phyloP scores from a whole-genome alignment of 139 green algal genomes.

The Trebouxia sp. region DNA sequence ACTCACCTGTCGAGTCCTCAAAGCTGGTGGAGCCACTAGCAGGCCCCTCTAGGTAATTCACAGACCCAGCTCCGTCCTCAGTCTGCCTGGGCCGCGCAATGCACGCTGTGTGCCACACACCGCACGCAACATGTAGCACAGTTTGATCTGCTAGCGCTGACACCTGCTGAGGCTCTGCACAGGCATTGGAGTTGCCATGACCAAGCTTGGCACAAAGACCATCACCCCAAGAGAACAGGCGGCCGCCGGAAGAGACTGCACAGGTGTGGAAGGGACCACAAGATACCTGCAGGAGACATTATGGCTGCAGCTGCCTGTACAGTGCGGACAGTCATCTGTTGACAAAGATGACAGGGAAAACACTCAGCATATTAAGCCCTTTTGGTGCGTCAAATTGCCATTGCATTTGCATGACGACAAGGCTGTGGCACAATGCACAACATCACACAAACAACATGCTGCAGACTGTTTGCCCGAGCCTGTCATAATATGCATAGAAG shows the following conservation, averaged over 20 bases:
- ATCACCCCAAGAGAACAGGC: conserved; percentile 93
- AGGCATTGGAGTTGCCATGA: conserved; percentile 59
- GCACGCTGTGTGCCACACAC: conserved; percentile 91
- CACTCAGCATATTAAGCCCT: no score
- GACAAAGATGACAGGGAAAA: no score
- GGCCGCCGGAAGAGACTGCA: conserved; percentile 62
- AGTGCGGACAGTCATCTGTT: no score
- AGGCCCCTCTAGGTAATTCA: conserved; percentile 4
- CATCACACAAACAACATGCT: no score
- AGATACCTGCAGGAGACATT: conserved; percentile 68
- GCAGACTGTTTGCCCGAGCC: no score
- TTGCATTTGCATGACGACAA: no score
- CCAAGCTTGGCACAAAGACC: conserved; percentile 88
- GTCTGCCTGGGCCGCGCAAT: conserved; percentile 38
- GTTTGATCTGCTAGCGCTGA: conserved; percentile 16
- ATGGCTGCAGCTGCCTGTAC: no score
- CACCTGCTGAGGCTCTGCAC: conserved; percentile 46
- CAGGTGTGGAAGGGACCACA: conserved; percentile 89
- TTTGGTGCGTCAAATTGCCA: no score
- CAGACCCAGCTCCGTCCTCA: background rate
- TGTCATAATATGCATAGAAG: no score
- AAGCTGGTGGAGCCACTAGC: background rate
- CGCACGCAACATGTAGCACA: conserved; percentile 71
- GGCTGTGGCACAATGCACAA: no score
- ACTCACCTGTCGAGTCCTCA: background rate